phyloP scores from a whole-genome alignment of 2,329 filamentous ascomycete species.

The Aspergillus intermedius region DNA sequence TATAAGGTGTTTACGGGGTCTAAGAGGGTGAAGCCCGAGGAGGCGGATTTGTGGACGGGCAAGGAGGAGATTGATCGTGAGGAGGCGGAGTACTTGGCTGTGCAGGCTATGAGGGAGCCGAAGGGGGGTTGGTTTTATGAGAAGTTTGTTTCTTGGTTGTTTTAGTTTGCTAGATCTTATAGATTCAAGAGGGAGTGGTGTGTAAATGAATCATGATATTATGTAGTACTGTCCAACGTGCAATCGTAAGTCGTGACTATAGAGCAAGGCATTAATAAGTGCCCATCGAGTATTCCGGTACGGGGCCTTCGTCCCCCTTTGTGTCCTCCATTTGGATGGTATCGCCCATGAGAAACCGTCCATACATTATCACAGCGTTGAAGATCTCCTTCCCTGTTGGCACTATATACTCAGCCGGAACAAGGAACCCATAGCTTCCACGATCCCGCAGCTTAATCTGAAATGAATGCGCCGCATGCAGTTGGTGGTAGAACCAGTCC shows the following conservation, averaged over 20 bases:
- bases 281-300: not conserved
- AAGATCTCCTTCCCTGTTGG: slow-evolving; percentile 85
- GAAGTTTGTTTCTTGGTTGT: slow-evolving; percentile 55
- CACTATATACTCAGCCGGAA: slow-evolving; percentile 79
- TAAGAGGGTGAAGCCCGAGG: slow-evolving; percentile 50
- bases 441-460: slow-evolving; percentile 91
- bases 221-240: too few relatives aligned
- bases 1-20: slow-evolving; percentile 56
- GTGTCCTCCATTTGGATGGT: slow-evolving; percentile 1
- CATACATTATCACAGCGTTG: slow-evolving; percentile 75
- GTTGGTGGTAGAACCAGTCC: slow-evolving; percentile 91
- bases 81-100: slow-evolving; percentile 61
- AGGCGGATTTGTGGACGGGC: slow-evolving; percentile 64
- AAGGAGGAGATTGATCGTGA: slow-evolving; percentile 69
- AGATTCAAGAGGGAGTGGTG: too few relatives aligned
- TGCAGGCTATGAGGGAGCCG: slow-evolving; percentile 40
- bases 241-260: too few relatives aligned
- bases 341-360: slow-evolving; percentile 52
- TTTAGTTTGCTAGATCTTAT: slow-evolving; percentile 30
- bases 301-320: not conserved
- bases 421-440: slow-evolving; percentile 86
- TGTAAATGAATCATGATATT: not conserved
- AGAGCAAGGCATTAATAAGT: not conserved
- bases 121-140: slow-evolving; percentile 50
- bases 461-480: slow-evolving; percentile 76